Evolutionary conservation across 2,329 filamentous ascomycete genomes (phyloP).

Genomic region (Sporothrix mexicana): DNA sequence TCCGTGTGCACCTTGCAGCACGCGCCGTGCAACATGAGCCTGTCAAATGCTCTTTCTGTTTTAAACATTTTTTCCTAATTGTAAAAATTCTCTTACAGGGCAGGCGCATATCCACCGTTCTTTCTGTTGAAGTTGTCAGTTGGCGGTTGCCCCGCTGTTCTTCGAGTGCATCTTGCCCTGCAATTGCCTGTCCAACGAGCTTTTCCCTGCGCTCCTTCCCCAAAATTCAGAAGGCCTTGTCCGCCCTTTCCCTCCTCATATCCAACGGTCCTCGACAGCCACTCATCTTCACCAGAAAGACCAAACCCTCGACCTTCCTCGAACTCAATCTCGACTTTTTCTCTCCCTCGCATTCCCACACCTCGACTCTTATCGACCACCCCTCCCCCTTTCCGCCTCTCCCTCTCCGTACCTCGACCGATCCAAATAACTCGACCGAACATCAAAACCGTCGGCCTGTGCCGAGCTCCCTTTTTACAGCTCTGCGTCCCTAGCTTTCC

Average conservation of each 20-base stretch:
- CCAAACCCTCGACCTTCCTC: slow-evolving; percentile 8
- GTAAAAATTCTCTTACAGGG: not conserved
- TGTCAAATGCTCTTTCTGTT: slow-evolving; percentile 25
- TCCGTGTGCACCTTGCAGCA: slow-evolving; percentile 32
- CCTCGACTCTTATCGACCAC: not conserved
- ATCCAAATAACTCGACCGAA: not conserved
- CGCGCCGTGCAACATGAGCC: slow-evolving; percentile 32
- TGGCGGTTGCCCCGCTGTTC: slow-evolving; percentile 32
- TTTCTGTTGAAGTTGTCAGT: slow-evolving; percentile 27
- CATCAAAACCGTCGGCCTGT: slow-evolving; percentile 16
- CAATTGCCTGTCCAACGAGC: slow-evolving; percentile 29
- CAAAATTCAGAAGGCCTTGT: slow-evolving; percentile 5
- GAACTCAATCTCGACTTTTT: not conserved
- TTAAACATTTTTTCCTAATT: not conserved
- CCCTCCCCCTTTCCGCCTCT: not conserved
- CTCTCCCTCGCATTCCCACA: not conserved
- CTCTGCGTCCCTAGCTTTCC: slow-evolving; percentile 8
- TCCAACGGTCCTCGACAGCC: slow-evolving; percentile 18
- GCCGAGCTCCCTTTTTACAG: slow-evolving; percentile 13
- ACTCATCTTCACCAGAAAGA: slow-evolving; percentile 17
- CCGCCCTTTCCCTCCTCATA: not conserved
- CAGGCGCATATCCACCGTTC: slow-evolving; percentile 6
- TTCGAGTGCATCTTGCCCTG: not conserved
- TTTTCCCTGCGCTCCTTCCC: slow-evolving; percentile 16
- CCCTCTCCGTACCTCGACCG: not conserved